phyloP scores from a whole-genome alignment of 495 filamentous ascomycete species.

The Trichocladium uniseriatum region DNA sequence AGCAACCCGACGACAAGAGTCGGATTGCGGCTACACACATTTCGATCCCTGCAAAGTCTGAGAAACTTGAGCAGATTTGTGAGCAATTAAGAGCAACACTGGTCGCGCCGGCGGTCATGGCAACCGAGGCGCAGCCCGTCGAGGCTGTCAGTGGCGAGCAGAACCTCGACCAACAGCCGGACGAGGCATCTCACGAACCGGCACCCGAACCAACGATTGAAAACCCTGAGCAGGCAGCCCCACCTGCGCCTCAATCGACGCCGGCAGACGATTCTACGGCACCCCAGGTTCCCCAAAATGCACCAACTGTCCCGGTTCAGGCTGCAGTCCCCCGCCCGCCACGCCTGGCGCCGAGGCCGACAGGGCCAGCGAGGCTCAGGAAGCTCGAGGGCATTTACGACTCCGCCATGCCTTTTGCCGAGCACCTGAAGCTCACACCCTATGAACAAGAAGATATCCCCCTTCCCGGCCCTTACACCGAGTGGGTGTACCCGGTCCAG shows the following conservation, averaged over 20 bases:
- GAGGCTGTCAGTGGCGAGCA: not conserved
- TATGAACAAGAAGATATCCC: slow-evolving; percentile 19
- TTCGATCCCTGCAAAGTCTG: not conserved
- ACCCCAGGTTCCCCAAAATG: not conserved
- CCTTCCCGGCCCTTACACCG: slow-evolving; percentile 21
- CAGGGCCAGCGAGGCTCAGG: slow-evolving; percentile 11
- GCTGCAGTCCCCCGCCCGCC: not conserved
- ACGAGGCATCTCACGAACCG: not conserved
- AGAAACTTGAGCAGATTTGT: not conserved
- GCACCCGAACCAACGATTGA: not conserved
- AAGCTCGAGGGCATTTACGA: slow-evolving; percentile 18
- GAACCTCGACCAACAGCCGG: not conserved
- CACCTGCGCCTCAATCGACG: not conserved
- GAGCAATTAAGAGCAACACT: not conserved
- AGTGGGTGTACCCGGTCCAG: slow-evolving; percentile 16
- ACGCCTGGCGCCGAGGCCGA: slow-evolving; percentile 3
- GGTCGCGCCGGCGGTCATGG: not conserved
- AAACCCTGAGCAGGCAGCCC: not conserved
- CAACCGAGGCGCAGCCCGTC: not conserved
- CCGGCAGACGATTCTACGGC: not conserved
- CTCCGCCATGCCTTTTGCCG: slow-evolving; percentile 12
- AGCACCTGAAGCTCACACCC: slow-evolving; percentile 13
- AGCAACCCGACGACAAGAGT: slow-evolving; percentile 2
- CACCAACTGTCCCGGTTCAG: not conserved
- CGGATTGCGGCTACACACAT: not conserved